Base-by-base conservation (phyloP, 2,329 filamentous ascomycete species). In the Aspergillus floridensis region DNA sequence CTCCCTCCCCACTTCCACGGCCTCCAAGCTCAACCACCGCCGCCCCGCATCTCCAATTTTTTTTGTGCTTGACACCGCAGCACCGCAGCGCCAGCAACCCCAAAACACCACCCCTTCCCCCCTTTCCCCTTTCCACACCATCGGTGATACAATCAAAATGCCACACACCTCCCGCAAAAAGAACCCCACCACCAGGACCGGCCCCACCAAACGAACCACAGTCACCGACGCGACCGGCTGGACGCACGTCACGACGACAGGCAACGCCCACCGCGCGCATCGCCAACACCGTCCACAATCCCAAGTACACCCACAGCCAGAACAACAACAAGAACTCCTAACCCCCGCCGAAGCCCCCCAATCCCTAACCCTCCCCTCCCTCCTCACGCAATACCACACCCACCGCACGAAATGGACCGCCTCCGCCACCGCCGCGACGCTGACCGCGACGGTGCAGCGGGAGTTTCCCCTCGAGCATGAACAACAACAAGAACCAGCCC, bases 161-260 rank as follows among this genome's bases (percentile, higher is more conserved):
- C 74, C 74, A 57, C 73, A 75, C 60, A 73, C 66, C 29, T 63
- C 66, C 3, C 71, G 72, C 32, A 67, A 66, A 55, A 73, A 71
- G 53, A 68, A 63, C 21, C 46, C 57, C 29, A 19, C 50, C 47
- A 35, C 24, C 57, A 58, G 59, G 22, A 58, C 29, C 54, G 24
- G 22, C 22, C 22, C 58, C 8, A 61, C 68, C 49, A 77, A 76
- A 63, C 74, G 74, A 41, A 65, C 73, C 48, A 62, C 76, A 68
- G 62, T 78, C 56, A 74, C 72, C 54, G 76, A 76, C 64, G 58
- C 69, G 22, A 68, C 76, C 51, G 77, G 77, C 68, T 80, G 77
- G 77, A 79, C 77, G 24, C 77, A 79, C 63, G 70, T 80, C 60
- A 73, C 74, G 21, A 76, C 67, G 35, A 66, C 57, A 59, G 62